A percentile compares a stretch with the other conserved stretches of the same genome.
These are phyloP conservation scores for Exophiala spinifera DNA, from an alignment of 2,329 filamentous ascomycete genomes.

Conservation along the genomic window DNA sequence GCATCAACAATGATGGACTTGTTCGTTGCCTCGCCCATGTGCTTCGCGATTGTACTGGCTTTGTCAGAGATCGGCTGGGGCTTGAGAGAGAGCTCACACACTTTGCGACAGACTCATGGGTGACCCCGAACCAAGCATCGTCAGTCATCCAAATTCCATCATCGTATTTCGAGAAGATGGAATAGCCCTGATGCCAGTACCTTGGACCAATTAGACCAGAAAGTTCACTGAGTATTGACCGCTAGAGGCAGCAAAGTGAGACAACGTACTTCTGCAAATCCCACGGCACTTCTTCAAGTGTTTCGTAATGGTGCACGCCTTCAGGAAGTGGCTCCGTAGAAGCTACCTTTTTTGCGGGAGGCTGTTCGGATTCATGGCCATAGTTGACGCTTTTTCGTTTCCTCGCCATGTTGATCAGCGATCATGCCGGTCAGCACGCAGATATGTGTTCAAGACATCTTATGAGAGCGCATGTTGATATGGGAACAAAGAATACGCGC, in stretches of 20 bases:
- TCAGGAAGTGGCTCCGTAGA: constrained; percentile 48
- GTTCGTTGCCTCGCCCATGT: constrained; percentile 58
- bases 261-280: constrained; percentile 74
- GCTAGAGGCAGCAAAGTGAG: background rate
- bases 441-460: background rate
- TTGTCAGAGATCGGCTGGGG: constrained; percentile 20
- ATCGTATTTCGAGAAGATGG: constrained; percentile 83
- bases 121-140: constrained; percentile 95
- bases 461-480: background rate
- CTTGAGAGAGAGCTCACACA: constrained; percentile 42
- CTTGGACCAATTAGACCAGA: constrained; percentile 43
- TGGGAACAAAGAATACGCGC: background rate
- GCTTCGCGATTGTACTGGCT: constrained; percentile 67
- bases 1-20: constrained; percentile 75
- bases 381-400: constrained; percentile 15
- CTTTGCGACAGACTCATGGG: constrained; percentile 86
- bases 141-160: constrained; percentile 87
- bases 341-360: constrained; percentile 8
- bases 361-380: background rate
- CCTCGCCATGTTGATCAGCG: constrained; percentile 8
- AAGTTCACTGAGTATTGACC: background rate
- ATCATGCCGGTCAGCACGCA: background rate
- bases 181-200: constrained; percentile 87
- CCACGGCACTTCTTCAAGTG: constrained; percentile 68
- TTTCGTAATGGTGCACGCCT: constrained; percentile 72